Evolutionary conservation across 2,329 filamentous ascomycete genomes (phyloP).

Genomic region (Colletotrichum sp.): DNA sequence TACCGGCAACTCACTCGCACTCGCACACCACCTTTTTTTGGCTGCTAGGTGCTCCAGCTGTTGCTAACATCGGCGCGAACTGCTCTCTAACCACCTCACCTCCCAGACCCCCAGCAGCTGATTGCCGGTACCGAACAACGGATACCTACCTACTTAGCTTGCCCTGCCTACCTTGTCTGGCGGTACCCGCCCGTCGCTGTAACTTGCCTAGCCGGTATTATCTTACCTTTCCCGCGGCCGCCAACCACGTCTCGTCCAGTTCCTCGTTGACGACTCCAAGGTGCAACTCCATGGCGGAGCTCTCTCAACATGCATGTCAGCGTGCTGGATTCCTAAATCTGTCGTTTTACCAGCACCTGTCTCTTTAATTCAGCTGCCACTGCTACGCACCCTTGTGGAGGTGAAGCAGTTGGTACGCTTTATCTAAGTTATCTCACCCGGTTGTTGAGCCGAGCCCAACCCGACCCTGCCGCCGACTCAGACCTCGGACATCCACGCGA

Average conservation of each 20-base stretch:
- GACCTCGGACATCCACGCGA: slow-evolving; percentile 9
- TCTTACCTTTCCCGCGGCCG: background rate
- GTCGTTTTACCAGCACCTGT: slow-evolving; percentile 7
- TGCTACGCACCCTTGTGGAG: background rate
- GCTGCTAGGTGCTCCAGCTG: background rate
- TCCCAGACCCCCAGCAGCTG: background rate
- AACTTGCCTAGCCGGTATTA: background rate
- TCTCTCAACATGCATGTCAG: slow-evolving; percentile 18
- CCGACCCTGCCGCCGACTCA: slow-evolving; percentile 8
- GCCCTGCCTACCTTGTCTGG: background rate
- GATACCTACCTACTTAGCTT: background rate
- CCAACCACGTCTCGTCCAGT: background rate
- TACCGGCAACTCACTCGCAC: slow-evolving; percentile 9
- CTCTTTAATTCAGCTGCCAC: background rate
- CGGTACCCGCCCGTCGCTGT: slow-evolving; percentile 4
- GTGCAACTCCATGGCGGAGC: slow-evolving; percentile 14
- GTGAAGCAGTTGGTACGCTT: background rate
- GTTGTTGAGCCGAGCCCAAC: slow-evolving; percentile 12
- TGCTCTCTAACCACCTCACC: background rate
- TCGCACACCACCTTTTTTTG: background rate
- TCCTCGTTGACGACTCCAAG: background rate
- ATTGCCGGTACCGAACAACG: slow-evolving; percentile 9
- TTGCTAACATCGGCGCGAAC: slow-evolving; percentile 8
- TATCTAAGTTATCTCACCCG: slow-evolving; percentile 9
- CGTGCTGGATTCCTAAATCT: slow-evolving; percentile 5